These are phyloP conservation scores for Psilocybe cyanescens DNA, from an alignment of 768 basidiomycete species.

Conservation along the genomic window DNA sequence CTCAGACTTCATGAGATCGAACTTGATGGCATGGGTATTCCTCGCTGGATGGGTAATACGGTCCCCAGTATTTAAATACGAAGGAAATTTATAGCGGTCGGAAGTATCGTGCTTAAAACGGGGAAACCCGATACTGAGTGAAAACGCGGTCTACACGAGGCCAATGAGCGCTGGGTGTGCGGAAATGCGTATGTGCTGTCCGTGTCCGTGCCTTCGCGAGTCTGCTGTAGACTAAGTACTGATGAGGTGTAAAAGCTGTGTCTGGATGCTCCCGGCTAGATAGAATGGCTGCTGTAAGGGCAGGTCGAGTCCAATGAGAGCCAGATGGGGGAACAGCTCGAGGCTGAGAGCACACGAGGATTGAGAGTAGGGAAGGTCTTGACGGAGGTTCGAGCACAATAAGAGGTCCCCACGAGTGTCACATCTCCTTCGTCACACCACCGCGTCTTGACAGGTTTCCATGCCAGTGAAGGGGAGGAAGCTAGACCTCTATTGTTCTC, in stretches of 20 bases:
- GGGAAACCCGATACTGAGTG: conserved; percentile 1
- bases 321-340: conserved; percentile 2
- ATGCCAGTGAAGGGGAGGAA: conserved; percentile 20
- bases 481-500: conserved; percentile 27
- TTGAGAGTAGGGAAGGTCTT: conserved; percentile 12
- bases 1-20: conserved; percentile 21
- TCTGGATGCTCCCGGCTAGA: background rate
- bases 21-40: conserved; percentile 18
- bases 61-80: conserved; percentile 12
- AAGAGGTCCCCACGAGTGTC: conserved; percentile 27
- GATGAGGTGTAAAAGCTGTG: background rate
- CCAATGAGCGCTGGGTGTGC: conserved; percentile 8
- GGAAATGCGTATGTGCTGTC: conserved; percentile 11
- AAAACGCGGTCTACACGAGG: conserved; percentile 24
- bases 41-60: conserved; percentile 5
- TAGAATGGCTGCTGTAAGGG: conserved; percentile 1
- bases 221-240: background rate
- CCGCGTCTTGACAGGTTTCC: conserved; percentile 31
- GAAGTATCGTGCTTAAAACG: conserved; percentile 10
- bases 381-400: conserved; percentile 21
- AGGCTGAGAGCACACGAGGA: conserved; percentile 7
- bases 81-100: conserved; percentile 6
- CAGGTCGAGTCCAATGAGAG: background rate
- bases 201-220: background rate
- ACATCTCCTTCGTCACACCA: conserved; percentile 28